A percentile compares a stretch with the other conserved stretches of the same genome.
phyloP scores from a whole-genome alignment of 2,329 filamentous ascomycete genomes.

The Cytospora paraplurivora region DNA sequence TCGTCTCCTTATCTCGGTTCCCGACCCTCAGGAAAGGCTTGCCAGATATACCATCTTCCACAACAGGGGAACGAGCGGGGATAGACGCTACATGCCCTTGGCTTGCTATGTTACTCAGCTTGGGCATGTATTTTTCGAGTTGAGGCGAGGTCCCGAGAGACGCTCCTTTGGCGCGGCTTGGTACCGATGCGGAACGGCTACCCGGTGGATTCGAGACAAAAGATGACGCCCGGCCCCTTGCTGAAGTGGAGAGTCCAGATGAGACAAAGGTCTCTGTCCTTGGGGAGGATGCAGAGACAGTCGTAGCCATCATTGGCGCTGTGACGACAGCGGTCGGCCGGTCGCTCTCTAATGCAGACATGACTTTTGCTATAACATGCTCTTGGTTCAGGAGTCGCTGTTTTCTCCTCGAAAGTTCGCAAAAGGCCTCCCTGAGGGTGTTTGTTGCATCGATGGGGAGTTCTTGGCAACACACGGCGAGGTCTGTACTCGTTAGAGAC shows the following conservation, averaged over 20 bases:
- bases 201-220: slow-evolving; percentile 17
- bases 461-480: slow-evolving; percentile 52
- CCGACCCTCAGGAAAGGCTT: slow-evolving; percentile 55
- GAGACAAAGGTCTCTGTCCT: slow-evolving; percentile 23
- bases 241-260: slow-evolving; percentile 23
- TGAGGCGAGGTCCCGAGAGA: slow-evolving; percentile 26
- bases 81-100: slow-evolving; percentile 2
- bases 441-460: slow-evolving; percentile 50
- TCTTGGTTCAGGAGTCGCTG: slow-evolving; percentile 46
- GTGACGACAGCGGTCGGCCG: slow-evolving; percentile 21
- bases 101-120: slow-evolving; percentile 2
- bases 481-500: slow-evolving; percentile 36
- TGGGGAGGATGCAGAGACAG: slow-evolving; percentile 14
- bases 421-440: slow-evolving; percentile 53
- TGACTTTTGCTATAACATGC: slow-evolving; percentile 49
- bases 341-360: slow-evolving; percentile 36
- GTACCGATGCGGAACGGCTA: slow-evolving; percentile 16
- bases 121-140: slow-evolving; percentile 31
- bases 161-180: slow-evolving; percentile 8
- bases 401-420: slow-evolving; percentile 47
- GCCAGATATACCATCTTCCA: slow-evolving; percentile 56
- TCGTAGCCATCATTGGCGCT: slow-evolving; percentile 5
- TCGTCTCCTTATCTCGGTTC: slow-evolving; percentile 24
- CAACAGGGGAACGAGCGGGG: slow-evolving; percentile 32
- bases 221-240: slow-evolving; percentile 26